Evolutionary conservation across 192 early-diverging fungal species (phyloP), one percentile per base, ranked within the genome.

Genomic region (Entomortierella parvispora): DNA sequence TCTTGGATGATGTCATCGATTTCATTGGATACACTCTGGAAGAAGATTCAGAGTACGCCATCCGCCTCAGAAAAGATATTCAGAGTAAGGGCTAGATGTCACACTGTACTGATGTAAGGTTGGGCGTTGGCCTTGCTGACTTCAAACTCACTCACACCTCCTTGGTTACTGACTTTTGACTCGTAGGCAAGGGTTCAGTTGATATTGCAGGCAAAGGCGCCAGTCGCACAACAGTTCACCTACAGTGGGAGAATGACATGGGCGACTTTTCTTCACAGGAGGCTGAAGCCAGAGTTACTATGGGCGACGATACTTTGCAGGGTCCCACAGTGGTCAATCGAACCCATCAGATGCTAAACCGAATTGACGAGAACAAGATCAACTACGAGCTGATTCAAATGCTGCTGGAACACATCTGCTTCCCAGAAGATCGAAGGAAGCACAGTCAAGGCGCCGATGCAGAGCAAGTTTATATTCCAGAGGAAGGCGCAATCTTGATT

Each of bases 1-100:
- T 82, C 47, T 56, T 95, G 69, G 93, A 95, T 69, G 92, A 95
- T 65, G 82, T 88, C 10, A 58, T 92, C 18, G 86, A 92, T 42
- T 57, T 62, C 18, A 88, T 84, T 25, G 84, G 81, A 11, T 93
- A 90, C 65, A 79, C 75, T 1, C 57, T 90, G 10, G 80, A 81
- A 7, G 71, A 76, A 18, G 69, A 72, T 43, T 72, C 88, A 31
- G 80, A 85, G 43, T 82, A 69, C 65, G 80, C 82, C 23, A 69
- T 82, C 40, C 72, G 64, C 58, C 62, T 74, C 45, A 54, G 68
- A 56, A 81, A 69, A 22, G 65, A 81, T 44, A 65, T 81, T 29
- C 65, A 58, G 54, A 80, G 70, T 74, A 78, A 43, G 51, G 9
- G 43, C 46, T n/a, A 10, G 18, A 1, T 12, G 29, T 34, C 22